Percentiles rank a stretch among this genome's conserved stretches.
Evolutionary conservation across 208 protist genomes (phyloP).

Genomic region (Crithidia bombi): DNA sequence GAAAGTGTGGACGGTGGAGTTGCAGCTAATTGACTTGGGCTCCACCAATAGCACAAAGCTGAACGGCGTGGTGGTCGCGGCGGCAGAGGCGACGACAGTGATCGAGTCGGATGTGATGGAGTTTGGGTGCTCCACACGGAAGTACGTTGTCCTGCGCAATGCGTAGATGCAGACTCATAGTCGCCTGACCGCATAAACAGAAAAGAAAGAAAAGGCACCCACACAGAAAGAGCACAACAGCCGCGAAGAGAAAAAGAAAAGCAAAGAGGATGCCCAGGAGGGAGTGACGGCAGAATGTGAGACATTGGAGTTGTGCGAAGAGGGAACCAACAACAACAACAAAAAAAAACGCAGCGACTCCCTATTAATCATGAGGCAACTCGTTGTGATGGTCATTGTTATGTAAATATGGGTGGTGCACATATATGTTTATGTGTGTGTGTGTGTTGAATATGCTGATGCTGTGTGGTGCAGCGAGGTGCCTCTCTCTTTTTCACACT

Average conservation of each 20-base stretch:
- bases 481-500: no score
- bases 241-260: not conserved
- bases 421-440: not conserved
- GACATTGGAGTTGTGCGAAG: no score
- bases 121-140: conserved; percentile 73
- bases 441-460: not conserved
- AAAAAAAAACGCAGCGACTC: no score
- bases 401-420: no score
- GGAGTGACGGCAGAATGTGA: no score
- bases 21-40: conserved; percentile 73
- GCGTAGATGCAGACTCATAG: not conserved
- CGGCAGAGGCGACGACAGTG: conserved; percentile 43
- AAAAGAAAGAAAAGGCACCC: conserved; percentile 8
- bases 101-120: conserved; percentile 75
- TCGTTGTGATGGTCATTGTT: no score
- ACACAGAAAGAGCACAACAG: not conserved
- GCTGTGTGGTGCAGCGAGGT: no score
- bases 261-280: not conserved
- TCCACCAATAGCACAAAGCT: conserved; percentile 78
- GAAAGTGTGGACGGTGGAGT: conserved; percentile 58
- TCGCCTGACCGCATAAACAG: not conserved
- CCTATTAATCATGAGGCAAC: no score
- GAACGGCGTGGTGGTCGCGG: conserved; percentile 55
- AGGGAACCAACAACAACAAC: no score
- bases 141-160: conserved; percentile 70